Percentiles rank a stretch among this genome's conserved stretches.
phyloP scores from a whole-genome alignment of 2,329 filamentous ascomycete species.

The Penicillium digitatum region DNA sequence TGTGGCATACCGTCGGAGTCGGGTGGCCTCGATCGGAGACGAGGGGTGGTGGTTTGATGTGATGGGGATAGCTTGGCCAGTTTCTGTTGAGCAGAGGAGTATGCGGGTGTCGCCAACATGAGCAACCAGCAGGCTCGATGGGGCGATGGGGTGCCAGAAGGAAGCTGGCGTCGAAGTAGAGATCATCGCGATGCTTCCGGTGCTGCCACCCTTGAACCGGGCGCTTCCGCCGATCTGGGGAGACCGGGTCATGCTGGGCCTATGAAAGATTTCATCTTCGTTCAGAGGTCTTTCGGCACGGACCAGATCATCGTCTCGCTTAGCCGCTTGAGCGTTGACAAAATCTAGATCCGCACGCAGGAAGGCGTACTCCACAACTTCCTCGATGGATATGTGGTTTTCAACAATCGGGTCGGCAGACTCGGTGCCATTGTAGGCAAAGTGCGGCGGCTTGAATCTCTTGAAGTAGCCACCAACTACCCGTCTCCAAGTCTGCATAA shows the following conservation, averaged over 20 bases:
- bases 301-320: conserved; percentile 67
- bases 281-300: conserved; percentile 75
- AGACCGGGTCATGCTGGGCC: conserved; percentile 48
- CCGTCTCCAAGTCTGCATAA: conserved; percentile 74
- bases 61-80: conserved; percentile 72
- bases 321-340: conserved; percentile 79
- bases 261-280: conserved; percentile 74
- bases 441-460: conserved; percentile 79
- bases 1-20: conserved; percentile 79
- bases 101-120: conserved; percentile 94
- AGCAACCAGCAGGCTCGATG: conserved; percentile 76
- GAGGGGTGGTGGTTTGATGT: conserved; percentile 91
- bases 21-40: conserved; percentile 75
- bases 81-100: conserved; percentile 79
- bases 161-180: conserved; percentile 87
- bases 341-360: conserved; percentile 93
- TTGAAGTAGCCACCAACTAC: conserved; percentile 92
- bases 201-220: conserved; percentile 90
- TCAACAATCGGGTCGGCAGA: conserved; percentile 27
- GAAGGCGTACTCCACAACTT: conserved; percentile 82
- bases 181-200: conserved; percentile 82
- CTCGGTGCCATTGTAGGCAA: conserved; percentile 48
- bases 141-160: conserved; percentile 89
- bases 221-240: conserved; percentile 64
- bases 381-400: conserved; percentile 42